Percentiles rank a stretch among this genome's conserved stretches.
Evolutionary conservation across 23 red algal genomes (phyloP).

Genomic region (Chondrus crispus): DNA sequence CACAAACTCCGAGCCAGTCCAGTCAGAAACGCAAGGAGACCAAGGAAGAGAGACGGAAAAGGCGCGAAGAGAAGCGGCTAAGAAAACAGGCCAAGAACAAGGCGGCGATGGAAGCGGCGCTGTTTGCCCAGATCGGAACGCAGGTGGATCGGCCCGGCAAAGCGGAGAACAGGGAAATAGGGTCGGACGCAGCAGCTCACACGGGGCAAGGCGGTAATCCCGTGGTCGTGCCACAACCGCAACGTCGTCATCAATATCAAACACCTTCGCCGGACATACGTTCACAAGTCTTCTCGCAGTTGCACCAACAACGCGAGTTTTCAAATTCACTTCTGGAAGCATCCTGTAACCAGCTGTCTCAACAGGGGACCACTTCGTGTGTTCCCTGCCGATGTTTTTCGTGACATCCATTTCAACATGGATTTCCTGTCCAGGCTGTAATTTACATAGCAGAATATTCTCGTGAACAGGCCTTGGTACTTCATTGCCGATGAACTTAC

Average conservation of each 20-base stretch:
- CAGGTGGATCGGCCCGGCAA: too few species aligned
- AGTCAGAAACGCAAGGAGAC: too few species aligned
- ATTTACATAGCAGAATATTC: slow-evolving; percentile 85
- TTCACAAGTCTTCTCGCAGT: slow-evolving; percentile 42
- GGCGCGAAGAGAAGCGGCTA: too few species aligned
- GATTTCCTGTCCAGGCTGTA: slow-evolving; percentile 94
- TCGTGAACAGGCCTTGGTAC: slow-evolving; percentile 65
- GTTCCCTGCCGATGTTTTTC: slow-evolving; percentile 80
- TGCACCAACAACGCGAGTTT: slow-evolving; percentile 4
- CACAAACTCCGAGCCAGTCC: too few species aligned
- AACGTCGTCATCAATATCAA: slow-evolving; percentile 91
- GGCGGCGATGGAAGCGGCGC: too few species aligned
- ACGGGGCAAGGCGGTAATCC: too few species aligned
- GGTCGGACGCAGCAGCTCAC: too few species aligned
- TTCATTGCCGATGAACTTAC: not conserved
- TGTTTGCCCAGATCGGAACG: too few species aligned
- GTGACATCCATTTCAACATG: slow-evolving; percentile 74
- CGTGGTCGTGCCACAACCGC: slow-evolving; percentile 62
- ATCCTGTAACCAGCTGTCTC: slow-evolving; percentile 83
- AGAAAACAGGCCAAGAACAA: too few species aligned
- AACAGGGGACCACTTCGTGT: slow-evolving; percentile 98
- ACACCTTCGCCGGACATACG: slow-evolving; percentile 80
- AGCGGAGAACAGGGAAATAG: too few species aligned
- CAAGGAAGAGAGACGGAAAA: too few species aligned
- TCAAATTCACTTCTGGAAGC: slow-evolving; percentile 66